A percentile compares a stretch with the other conserved stretches of the same genome.
Conservation (phyloP, 495 filamentous ascomycete species). For the Halenospora varia region DNA sequence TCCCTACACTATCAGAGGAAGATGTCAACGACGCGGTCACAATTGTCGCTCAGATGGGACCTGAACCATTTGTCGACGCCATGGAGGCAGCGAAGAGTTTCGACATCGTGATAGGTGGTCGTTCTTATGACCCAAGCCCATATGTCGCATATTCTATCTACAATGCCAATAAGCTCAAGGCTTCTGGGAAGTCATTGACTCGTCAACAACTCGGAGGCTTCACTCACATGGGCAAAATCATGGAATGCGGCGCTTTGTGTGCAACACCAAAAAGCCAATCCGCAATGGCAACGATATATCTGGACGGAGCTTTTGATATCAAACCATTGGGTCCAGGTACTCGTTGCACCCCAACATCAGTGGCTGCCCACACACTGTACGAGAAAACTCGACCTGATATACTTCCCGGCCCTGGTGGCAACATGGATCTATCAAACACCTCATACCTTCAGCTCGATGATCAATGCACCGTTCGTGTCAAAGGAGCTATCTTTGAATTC, state of each 20-base stretch:
- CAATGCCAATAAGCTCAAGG: slow-evolving; percentile 1
- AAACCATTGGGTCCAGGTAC: slow-evolving; percentile 26
- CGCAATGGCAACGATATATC: slow-evolving; percentile 33
- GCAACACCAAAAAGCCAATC: slow-evolving; percentile 40
- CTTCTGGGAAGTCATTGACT: slow-evolving; percentile 6
- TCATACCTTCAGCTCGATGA: slow-evolving; percentile 37
- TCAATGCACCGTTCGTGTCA: slow-evolving; percentile 34
- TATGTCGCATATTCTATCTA: slow-evolving; percentile 40
- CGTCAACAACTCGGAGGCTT: slow-evolving; percentile 29
- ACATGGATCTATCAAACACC: slow-evolving; percentile 33
- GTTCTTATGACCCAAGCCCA: slow-evolving; percentile 46
- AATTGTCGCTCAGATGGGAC: background rate
- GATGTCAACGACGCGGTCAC: background rate
- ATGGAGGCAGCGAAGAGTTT: background rate
- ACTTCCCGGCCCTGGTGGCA: slow-evolving; percentile 42
- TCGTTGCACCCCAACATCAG: slow-evolving; percentile 38
- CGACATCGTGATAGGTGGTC: slow-evolving; percentile 42
- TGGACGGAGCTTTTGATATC: slow-evolving; percentile 40
- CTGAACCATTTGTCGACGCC: background rate
- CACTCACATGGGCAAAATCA: slow-evolving; percentile 49
- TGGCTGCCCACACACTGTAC: slow-evolving; percentile 48
- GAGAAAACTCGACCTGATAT: slow-evolving; percentile 46
- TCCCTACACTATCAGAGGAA: background rate
- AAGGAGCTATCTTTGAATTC: slow-evolving; percentile 34
- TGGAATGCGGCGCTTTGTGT: slow-evolving; percentile 48